Evolutionary conservation across 306 rosid genomes (phyloP).

Genomic region (Vigna radiata): DNA sequence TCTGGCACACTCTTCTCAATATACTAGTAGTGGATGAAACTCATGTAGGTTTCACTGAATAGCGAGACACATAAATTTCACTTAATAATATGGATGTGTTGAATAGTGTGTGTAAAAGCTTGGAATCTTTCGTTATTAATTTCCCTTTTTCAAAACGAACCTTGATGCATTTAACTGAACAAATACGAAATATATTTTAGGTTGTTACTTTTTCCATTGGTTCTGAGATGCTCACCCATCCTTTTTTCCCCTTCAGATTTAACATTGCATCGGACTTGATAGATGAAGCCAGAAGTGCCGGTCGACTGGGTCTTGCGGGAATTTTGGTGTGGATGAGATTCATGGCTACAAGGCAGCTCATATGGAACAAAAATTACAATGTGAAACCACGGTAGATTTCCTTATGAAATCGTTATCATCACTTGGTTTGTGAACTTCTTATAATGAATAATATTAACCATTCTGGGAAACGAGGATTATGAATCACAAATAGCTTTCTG

Average conservation of each 20-base stretch:
- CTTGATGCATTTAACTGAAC: constrained; percentile 10
- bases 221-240: constrained; percentile 33
- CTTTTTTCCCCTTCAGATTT: constrained; percentile 65
- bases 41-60: not conserved
- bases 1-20: not conserved
- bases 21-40: not conserved
- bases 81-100: not conserved
- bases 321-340: constrained; percentile 98
- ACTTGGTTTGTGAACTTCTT: constrained; percentile 33
- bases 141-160: not conserved
- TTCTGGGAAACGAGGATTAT: constrained; percentile 30
- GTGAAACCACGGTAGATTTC: constrained; percentile 94
- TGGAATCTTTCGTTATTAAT: not conserved
- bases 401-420: constrained; percentile 28
- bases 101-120: not conserved
- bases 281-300: constrained; percentile 79
- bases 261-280: constrained; percentile 93
- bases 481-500: constrained; percentile 27
- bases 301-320: constrained; percentile 81
- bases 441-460: constrained; percentile 19
- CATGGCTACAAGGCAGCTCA: constrained; percentile 98
- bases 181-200: constrained; percentile 18
- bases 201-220: constrained; percentile 37
- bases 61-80: not conserved
- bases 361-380: constrained; percentile 98